These are phyloP conservation scores for Cryphonectria radicalis DNA, from an alignment of 2,329 filamentous ascomycete species.

Conservation along the genomic window DNA sequence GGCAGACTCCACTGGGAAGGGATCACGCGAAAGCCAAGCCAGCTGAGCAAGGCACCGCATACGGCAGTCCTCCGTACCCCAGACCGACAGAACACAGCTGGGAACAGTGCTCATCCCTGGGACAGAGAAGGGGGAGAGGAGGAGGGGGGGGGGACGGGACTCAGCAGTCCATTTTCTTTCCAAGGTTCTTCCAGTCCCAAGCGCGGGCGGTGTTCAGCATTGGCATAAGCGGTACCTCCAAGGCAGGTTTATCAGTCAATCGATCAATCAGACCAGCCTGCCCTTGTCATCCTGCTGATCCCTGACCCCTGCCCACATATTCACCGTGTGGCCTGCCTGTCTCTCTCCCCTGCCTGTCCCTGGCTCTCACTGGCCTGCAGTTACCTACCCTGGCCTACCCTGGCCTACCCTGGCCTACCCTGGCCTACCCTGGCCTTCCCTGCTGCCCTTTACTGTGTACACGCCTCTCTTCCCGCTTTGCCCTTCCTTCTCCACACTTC, in stretches of 20 bases:
- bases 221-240: background rate
- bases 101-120: slow-evolving; percentile 6
- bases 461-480: slow-evolving; percentile 14
- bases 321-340: slow-evolving; percentile 12
- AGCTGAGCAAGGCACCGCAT: slow-evolving; percentile 12
- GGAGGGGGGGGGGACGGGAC: background rate
- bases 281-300: background rate
- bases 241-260: slow-evolving; percentile 3
- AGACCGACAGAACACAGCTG: slow-evolving; percentile 8
- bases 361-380: background rate
- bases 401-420: background rate
- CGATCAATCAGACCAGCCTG: slow-evolving; percentile 10
- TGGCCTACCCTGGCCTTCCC: background rate
- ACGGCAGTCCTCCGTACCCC: slow-evolving; percentile 10
- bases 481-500: slow-evolving; percentile 14
- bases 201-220: background rate
- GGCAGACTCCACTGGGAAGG: background rate
- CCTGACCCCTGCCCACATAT: slow-evolving; percentile 3
- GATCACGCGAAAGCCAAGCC: slow-evolving; percentile 1
- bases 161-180: background rate
- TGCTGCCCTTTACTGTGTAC: background rate
- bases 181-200: background rate
- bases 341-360: slow-evolving; percentile 6
- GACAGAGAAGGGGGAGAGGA: background rate
- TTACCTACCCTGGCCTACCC: background rate